A percentile compares a stretch with the other conserved stretches of the same genome.
Conservation (phyloP, 164 flowering plant species). For the Warburgia ugandensis region DNA sequence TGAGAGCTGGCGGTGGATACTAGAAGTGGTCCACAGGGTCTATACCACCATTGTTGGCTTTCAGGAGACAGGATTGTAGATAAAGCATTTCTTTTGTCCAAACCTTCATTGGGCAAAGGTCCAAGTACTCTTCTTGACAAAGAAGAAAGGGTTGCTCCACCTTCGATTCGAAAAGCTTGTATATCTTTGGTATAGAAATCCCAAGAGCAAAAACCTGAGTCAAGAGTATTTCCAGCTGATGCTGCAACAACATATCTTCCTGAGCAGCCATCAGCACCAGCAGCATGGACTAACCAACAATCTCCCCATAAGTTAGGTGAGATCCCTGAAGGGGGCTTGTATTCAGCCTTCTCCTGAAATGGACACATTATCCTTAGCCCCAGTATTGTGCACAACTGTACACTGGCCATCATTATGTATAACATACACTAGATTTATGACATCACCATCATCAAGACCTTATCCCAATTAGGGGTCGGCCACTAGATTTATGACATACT, state of each 20-base stretch:
- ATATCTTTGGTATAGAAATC: conserved; percentile 82
- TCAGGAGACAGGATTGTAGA: conserved; percentile 32
- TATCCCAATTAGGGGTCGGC: too few species aligned
- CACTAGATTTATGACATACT: too few species aligned
- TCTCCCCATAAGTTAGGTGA: conserved; percentile 79
- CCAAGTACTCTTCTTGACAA: conserved; percentile 61
- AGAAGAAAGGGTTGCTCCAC: conserved; percentile 19
- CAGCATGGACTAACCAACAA: conserved; percentile 91
- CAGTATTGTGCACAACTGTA: too few species aligned
- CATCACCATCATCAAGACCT: too few species aligned
- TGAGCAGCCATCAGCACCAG: conserved; percentile 89
- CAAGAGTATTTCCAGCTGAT: conserved; percentile 81
- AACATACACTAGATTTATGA: too few species aligned
- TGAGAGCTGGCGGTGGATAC: conserved; percentile 64
- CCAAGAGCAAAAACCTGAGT: conserved; percentile 95
- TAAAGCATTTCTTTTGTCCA: conserved; percentile 35
- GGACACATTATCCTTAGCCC: too few species aligned
- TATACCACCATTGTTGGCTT: conserved; percentile 85
- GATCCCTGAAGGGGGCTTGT: conserved; percentile 56
- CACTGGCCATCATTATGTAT: too few species aligned
- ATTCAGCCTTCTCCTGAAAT: conserved; percentile 69
- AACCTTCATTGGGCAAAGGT: conserved; percentile 39
- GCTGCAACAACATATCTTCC: conserved; percentile 96
- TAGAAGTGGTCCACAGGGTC: conserved; percentile 89
- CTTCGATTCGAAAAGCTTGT: conserved; percentile 61